Evolutionary conservation across 306 rosid genomes (phyloP), one percentile per base, ranked within the genome.

Genomic region (Citrullus mucosospermus): DNA sequence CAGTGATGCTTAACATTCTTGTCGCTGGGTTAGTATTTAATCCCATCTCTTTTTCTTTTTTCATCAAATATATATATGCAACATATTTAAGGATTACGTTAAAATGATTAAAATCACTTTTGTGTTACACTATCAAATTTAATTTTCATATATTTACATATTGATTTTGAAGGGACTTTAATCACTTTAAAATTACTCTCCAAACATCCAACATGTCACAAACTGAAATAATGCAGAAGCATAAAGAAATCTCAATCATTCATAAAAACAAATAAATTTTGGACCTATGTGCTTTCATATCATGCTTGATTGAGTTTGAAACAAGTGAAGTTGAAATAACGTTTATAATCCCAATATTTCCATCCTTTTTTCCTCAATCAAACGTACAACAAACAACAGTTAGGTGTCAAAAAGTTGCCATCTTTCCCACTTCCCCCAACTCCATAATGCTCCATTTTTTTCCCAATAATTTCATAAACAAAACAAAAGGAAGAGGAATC

Each of bases 1-100:
- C 91, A 11, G 84, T 91, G 65, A 79, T 87, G 83, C 82, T 91
- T 34, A 80, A 89, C 85, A 81, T 87, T 18, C 86, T 91, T 1
- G 48, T 88, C 22, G 90, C 92, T 2, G 94, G 94, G 97, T 88
- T n/a, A 86, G 54, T 15, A 20, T 30, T 68, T 50, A 0, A 8
- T 25, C 22, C 17, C 18, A 46, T 3, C 41, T 28, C 28, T 61
- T 20, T 32, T 32, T 32, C 36, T 32, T 32, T 3, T 32, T 32
- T 32, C 4, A 32, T 32, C 36, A 25, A 0, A 25, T 25, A 25
- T 25, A 25, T 1, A 25, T 25, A 25, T 25, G 28, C 1, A 8
- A 55, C 5, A 6, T 55, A 9, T 2, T 44, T 9, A 12, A 9
- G 2, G 0, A 43, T 1, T 1, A 43, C 0, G 8, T 43, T 7